Percentiles rank a stretch among this genome's conserved stretches.
Evolutionary conservation across 345 rosid species (phyloP).

Genomic region (Erucastrum elatum): DNA sequence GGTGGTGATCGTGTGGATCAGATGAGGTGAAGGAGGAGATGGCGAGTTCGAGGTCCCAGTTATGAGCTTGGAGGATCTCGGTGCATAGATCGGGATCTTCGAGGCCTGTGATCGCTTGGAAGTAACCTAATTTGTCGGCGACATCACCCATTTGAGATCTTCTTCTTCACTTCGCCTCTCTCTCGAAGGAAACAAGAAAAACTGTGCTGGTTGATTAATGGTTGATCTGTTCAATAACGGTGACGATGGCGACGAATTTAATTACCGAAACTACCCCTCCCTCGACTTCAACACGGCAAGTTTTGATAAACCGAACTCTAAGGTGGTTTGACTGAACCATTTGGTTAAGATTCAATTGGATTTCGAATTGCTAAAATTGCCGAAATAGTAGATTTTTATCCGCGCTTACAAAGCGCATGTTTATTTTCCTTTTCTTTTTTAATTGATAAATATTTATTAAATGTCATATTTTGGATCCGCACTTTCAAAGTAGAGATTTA

Average conservation of each 20-base stretch:
- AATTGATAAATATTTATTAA: too few species aligned
- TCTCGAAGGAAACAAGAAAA: constrained; percentile 22
- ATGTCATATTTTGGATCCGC: too few species aligned
- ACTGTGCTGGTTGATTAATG: not conserved
- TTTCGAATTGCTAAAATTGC: not conserved
- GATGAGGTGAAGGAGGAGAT: constrained; percentile 76
- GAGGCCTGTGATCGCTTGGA: constrained; percentile 92
- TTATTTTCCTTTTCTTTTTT: too few species aligned
- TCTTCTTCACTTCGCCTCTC: not conserved
- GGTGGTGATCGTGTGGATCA: constrained; percentile 6
- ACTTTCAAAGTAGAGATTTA: too few species aligned
- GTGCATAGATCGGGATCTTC: constrained; percentile 90
- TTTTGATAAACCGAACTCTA: not conserved
- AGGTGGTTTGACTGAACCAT: not conserved
- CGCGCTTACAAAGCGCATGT: too few species aligned
- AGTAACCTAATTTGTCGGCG: constrained; percentile 84
- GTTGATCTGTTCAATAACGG: constrained; percentile 30
- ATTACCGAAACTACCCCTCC: not conserved
- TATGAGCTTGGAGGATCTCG: constrained; percentile 94
- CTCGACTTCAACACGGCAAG: not conserved
- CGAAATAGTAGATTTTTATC: too few species aligned
- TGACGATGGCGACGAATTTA: not conserved
- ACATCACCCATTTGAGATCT: constrained; percentile 63
- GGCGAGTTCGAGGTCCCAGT: constrained; percentile 98
- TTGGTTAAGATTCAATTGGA: not conserved